Evolutionary conservation across 1,139 yeast species (phyloP), one percentile per base, ranked within the genome.

Genomic region (Blastobotrys elegans): DNA sequence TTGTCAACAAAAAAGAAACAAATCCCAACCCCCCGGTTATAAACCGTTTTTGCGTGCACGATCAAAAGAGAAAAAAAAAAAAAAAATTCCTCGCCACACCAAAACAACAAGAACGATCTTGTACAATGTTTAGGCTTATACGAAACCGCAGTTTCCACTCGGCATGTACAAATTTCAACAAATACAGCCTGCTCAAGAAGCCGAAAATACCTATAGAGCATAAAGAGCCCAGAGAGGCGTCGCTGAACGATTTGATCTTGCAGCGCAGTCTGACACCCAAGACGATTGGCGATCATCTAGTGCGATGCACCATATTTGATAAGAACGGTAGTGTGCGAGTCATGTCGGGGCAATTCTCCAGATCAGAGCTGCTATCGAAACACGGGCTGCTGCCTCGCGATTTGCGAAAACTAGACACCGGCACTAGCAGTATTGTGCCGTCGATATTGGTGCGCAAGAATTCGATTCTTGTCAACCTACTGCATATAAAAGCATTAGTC

Each of bases 371-470:
- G 50, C 70, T 94, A 14, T 75, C 80, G 50, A 82, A 84, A 52
- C 88, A 87, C 60, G 85, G 85, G 30, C 67, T 88, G 35, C 75
- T 82, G 43, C 95, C 96, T 0, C 74, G 96, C 55, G 96, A 88
- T 63, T 69, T 88, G 46, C 70, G 96, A 4, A 88, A 87, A 59
- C 83, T 94, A 48, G 98, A 92, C 66, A 84, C 95, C 6, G 87
- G 95, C 0, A 76, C 86, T 24, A 82, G 86, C 52, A 96, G 89
- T 64, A 85, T 92, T 31, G 92, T 88, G 8, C 98, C 98, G 0
- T 80, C 92, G 29, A 82, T 92, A 36, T 74, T 87, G 61, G 83
- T 89, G 14, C 77, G 97, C 46, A 78, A 83, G 29, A 78, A 80
- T 58, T 84, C 95, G 34, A 85, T 90, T 26, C 68, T 92, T 43